Base-by-base conservation (phyloP, 257 asterid species). In the Phtheirospermum japonicum region DNA sequence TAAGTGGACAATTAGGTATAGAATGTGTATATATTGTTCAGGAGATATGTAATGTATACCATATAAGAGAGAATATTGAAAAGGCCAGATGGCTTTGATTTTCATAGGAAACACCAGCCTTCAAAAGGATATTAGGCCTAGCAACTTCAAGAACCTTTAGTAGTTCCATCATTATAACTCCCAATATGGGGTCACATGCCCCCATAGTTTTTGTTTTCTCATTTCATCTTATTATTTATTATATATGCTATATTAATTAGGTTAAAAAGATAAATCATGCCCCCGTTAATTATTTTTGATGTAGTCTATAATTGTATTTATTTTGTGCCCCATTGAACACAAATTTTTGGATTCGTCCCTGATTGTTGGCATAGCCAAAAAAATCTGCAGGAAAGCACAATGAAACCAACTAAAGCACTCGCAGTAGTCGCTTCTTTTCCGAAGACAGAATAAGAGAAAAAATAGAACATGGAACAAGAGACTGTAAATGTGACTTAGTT, bases 391-490 rank as follows among this genome's bases (percentile, higher is more conserved):
- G 20, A 37, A 59, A 37, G 51, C 34, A 37, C 3, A 40, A 55
- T 53, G 16, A 18, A 20, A n/a, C n/a, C 57, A 36, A 57, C 51
- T 46, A 33, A 13, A 66, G 30, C 65, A 57, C 19, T 17, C 55
- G 43, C 16, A 19, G 14, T 12, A 51, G 26, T n/a, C 6, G 7
- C 37, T 55, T 34, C 28, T 14, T 56, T 40, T 6, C 4, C 5
- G 8, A 56, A 12, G 56, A 46, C 31, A 42, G 51, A 59, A 42
- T 17, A 43, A 37, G 9, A 65, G 26, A 55, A 36, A 36, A 8
- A 30, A 61, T 45, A 46, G 16, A 64, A 13, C 52, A 45, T 50
- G 26, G 50, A 31, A 61, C 42, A 9, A 64, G 34, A 50, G 10
- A 12, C 50, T 30, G 13, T 14, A 4, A 55, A 64, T 43, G 39